A percentile compares a stretch with the other conserved stretches of the same genome.
Conservation (phyloP, 1,284 basidiomycete genomes). For the Laetiporus sulphureus region DNA sequence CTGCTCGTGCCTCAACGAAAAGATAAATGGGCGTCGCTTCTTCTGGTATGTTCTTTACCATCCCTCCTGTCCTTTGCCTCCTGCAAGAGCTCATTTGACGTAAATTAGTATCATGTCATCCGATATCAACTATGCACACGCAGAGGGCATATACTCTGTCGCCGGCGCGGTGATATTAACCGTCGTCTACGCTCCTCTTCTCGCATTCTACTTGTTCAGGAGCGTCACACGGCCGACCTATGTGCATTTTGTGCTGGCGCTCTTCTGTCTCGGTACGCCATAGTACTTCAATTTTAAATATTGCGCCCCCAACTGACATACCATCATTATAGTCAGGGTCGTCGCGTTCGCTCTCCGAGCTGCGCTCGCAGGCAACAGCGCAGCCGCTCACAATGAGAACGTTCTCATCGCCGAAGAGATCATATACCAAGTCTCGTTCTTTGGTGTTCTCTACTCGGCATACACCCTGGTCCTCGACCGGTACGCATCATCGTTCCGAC, state of each 20-base stretch:
- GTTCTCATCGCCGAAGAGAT: constrained; percentile 23
- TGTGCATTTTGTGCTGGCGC: constrained; percentile 32
- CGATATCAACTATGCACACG: constrained; percentile 31
- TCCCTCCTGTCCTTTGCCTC: not conserved
- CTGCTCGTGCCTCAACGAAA: no score
- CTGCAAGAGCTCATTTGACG: not conserved
- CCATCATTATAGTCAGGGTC: constrained; percentile 21
- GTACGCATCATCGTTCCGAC: no score
- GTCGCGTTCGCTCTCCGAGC: constrained; percentile 27
- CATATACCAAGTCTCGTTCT: constrained; percentile 30
- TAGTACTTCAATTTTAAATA: not conserved
- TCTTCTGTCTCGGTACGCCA: constrained; percentile 41
- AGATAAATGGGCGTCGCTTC: not conserved
- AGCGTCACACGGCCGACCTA: constrained; percentile 33
- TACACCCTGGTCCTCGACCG: constrained; percentile 29
- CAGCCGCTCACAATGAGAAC: constrained; percentile 17
- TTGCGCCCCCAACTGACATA: not conserved
- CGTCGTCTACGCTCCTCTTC: constrained; percentile 34
- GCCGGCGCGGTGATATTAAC: constrained; percentile 41
- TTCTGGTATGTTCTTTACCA: not conserved
- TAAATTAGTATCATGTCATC: constrained; percentile 2
- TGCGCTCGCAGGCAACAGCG: constrained; percentile 19
- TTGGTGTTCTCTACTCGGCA: constrained; percentile 27
- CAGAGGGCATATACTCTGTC: constrained; percentile 35
- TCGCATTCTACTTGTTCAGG: constrained; percentile 30